These are phyloP conservation scores for Brassica cretica DNA, from an alignment of 345 rosid species.

Conservation along the genomic window DNA sequence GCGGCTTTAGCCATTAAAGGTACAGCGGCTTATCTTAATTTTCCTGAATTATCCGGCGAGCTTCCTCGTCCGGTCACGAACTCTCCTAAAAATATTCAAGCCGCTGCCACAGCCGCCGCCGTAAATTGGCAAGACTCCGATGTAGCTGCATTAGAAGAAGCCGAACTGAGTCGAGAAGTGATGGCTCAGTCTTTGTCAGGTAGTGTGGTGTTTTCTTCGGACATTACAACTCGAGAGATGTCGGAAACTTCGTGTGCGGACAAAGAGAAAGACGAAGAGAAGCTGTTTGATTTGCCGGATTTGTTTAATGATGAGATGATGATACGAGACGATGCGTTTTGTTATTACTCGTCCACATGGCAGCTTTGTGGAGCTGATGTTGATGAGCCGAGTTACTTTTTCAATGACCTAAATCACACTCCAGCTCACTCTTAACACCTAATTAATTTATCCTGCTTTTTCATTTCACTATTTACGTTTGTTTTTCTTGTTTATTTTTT, in stretches of 20 bases:
- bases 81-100: constrained; percentile 62
- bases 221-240: constrained; percentile 40
- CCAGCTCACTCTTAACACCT: constrained; percentile 28
- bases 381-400: constrained; percentile 63
- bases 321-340: constrained; percentile 45
- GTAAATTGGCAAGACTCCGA: constrained; percentile 31
- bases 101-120: constrained; percentile 61
- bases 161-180: constrained; percentile 36
- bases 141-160: constrained; percentile 32
- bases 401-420: constrained; percentile 37
- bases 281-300: constrained; percentile 91
- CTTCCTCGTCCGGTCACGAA: constrained; percentile 55
- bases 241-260: constrained; percentile 34
- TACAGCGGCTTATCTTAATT: constrained; percentile 59
- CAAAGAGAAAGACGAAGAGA: constrained; percentile 51
- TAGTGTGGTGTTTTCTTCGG: constrained; percentile 32
- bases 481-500: constrained; percentile 14
- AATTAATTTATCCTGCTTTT: neutral
- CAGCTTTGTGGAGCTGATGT: constrained; percentile 61
- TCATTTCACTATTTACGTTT: constrained; percentile 17
- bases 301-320: constrained; percentile 44
- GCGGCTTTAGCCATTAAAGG: constrained; percentile 81
- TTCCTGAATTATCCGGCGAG: constrained; percentile 49
- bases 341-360: constrained; percentile 59
- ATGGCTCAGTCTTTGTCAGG: constrained; percentile 30